Percentiles rank a stretch among this genome's conserved stretches.
Evolutionary conservation across 352 stramenopile species (phyloP).

Genomic region (Phytopythium sindhum): DNA sequence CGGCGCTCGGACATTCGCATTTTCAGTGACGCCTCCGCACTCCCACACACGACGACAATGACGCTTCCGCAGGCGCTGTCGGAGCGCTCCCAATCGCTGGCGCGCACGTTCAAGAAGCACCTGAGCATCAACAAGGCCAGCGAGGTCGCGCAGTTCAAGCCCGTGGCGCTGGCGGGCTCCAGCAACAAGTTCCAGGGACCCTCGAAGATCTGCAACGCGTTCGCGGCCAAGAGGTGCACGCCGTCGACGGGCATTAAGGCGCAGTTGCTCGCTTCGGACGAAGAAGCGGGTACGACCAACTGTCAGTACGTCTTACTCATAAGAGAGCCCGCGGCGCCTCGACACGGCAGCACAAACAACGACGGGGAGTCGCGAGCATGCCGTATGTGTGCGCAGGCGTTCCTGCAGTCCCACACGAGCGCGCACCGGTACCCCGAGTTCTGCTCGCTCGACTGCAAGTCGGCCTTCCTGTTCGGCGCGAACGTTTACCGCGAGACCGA

Average conservation of each 20-base stretch:
- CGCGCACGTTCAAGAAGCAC: slow-evolving; percentile 22
- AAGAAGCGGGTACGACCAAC: neutral
- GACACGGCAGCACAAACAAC: slow-evolving; percentile 1
- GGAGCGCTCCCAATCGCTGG: slow-evolving; percentile 27
- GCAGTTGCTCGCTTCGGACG: neutral
- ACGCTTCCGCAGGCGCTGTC: slow-evolving; percentile 19
- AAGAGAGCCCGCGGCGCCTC: slow-evolving; percentile 15
- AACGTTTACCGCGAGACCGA: neutral
- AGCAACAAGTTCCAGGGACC: slow-evolving; percentile 30
- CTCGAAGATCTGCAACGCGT: slow-evolving; percentile 34
- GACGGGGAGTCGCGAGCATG: slow-evolving; percentile 24
- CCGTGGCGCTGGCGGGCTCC: slow-evolving; percentile 30
- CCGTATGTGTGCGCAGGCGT: slow-evolving; percentile 33
- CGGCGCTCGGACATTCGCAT: neutral
- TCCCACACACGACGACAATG: slow-evolving; percentile 16
- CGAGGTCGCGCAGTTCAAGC: slow-evolving; percentile 23
- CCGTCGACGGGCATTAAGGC: neutral
- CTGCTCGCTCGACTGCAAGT: slow-evolving; percentile 46
- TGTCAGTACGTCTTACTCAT: neutral
- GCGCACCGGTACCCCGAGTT: slow-evolving; percentile 24
- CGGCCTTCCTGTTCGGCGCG: slow-evolving; percentile 25
- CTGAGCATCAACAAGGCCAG: slow-evolving; percentile 15
- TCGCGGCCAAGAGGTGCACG: slow-evolving; percentile 7
- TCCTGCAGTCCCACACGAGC: slow-evolving; percentile 25
- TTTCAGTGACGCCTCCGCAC: neutral